phyloP scores from a whole-genome alignment of 441 rosid species.

The Gossypium schwendimanii region DNA sequence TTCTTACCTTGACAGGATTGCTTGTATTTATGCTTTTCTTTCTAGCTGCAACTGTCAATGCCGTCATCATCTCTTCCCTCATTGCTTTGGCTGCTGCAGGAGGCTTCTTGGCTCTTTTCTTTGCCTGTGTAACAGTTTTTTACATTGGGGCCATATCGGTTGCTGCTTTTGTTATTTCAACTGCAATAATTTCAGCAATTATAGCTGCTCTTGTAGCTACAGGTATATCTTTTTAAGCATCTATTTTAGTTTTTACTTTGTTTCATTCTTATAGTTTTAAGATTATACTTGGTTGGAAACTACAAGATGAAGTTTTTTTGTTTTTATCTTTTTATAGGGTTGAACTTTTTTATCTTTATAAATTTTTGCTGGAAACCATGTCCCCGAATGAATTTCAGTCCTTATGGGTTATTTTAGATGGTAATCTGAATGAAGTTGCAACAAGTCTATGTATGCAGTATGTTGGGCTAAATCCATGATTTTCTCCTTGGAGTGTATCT shows the following conservation, averaged over 20 bases:
- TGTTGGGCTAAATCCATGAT: background rate
- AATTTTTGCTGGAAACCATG: background rate
- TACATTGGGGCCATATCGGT: slow-evolving; percentile 73
- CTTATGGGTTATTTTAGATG: background rate
- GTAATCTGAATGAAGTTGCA: background rate
- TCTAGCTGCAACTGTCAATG: slow-evolving; percentile 73
- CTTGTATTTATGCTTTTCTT: slow-evolving; percentile 73
- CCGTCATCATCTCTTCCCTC: slow-evolving; percentile 62
- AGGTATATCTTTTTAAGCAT: slow-evolving; percentile 33
- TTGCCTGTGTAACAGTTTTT: slow-evolving; percentile 56
- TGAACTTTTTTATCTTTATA: background rate
- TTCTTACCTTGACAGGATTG: slow-evolving; percentile 65
- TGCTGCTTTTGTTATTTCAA: slow-evolving; percentile 63
- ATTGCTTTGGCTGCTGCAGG: slow-evolving; percentile 80
- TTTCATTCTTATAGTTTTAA: background rate
- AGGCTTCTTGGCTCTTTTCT: slow-evolving; percentile 80
- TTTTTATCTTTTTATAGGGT: background rate
- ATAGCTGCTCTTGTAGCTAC: slow-evolving; percentile 54
- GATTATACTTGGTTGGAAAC: background rate
- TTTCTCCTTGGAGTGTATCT: background rate
- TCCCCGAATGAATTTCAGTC: background rate
- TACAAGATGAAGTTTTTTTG: background rate
- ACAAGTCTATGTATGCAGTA: background rate
- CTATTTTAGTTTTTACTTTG: slow-evolving; percentile 1
- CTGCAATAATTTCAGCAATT: slow-evolving; percentile 53